A percentile compares a stretch with the other conserved stretches of the same genome.
These are phyloP conservation scores for Epicoccum sorghinum DNA, from an alignment of 2,329 filamentous ascomycete species.

Conservation along the genomic window DNA sequence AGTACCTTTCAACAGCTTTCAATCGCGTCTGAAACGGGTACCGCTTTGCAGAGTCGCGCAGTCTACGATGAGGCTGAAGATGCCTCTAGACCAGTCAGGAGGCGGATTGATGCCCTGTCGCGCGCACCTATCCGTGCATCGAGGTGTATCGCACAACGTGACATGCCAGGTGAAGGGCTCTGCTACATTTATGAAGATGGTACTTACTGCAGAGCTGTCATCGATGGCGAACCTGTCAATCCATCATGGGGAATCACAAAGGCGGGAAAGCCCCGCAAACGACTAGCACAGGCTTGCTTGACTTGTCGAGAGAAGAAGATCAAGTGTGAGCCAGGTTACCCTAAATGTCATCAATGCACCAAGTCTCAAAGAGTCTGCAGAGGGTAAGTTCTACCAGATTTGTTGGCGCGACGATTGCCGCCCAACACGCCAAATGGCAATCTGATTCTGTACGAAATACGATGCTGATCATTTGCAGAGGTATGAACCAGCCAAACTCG, in stretches of 20 bases:
- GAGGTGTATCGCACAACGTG: constrained; percentile 50
- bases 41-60: constrained; percentile 21
- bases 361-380: constrained; percentile 87
- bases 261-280: constrained; percentile 89
- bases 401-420: background rate
- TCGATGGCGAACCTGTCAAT: constrained; percentile 86
- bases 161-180: constrained; percentile 77
- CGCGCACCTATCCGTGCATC: constrained; percentile 42
- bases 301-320: constrained; percentile 97
- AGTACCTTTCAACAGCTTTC: constrained; percentile 33
- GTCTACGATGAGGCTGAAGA: constrained; percentile 41
- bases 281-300: constrained; percentile 88
- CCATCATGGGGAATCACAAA: constrained; percentile 94
- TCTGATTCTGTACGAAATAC: background rate
- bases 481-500: constrained; percentile 16
- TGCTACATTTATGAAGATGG: constrained; percentile 90
- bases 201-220: constrained; percentile 78
- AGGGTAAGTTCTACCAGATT: constrained; percentile 53
- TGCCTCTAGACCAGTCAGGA: constrained; percentile 35
- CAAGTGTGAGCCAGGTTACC: constrained; percentile 88
- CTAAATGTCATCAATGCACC: constrained; percentile 88
- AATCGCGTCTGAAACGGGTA: constrained; percentile 32
- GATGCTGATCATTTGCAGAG: constrained; percentile 5
- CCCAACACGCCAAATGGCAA: too few species aligned
- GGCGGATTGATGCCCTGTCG: constrained; percentile 42